Base-by-base conservation (phyloP, 1,284 basidiomycete species). In the Boletus semigastroideus region DNA sequence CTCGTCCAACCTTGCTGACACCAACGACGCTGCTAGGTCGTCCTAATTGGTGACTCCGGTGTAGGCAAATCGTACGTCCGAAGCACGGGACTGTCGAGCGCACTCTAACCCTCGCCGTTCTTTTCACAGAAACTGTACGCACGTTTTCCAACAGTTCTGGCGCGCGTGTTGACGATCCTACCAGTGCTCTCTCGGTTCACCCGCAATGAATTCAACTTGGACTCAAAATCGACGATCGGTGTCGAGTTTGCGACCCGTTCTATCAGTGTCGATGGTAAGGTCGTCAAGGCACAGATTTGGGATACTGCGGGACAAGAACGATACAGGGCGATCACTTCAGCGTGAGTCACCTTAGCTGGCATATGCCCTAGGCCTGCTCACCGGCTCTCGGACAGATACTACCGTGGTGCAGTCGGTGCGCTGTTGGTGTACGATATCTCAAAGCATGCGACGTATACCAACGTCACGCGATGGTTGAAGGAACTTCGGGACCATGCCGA, bases 261-360 rank as follows among this genome's bases (percentile, higher is more conserved):
- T 45, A 94, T 96, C 72, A 90, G 84, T 59, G 92, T 98, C 16
- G 96, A 98, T 72, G 85, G 87, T 41, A 99, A 99, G 86, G 97
- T 90, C 6, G 84, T 99, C 65, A 99, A 99, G 77, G 96, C 96
- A 28, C 96, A 99, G 76, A 98, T 99, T 65, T 99, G 96, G 96
- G 97, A 99, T 76, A 98, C 94, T 65, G 96, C 97, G 68, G 96
- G 97, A 38, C 96, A 98, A 76, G 96, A 98, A 75, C 90, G 96
- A 64, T 99, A 99, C 78, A 88, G 96, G 56, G 96, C 97, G 54
- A 99, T 99, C 74, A 99, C 96, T 47, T 96, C 96, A 63, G 92
- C 92, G 90, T 93, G 52, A 73, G 88, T 78, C 27, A 13, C 34
- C 13, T 1, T 20, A 19, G 19, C 14, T 3, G 25, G 13, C 4